phyloP scores from a whole-genome alignment of 306 rosid species.

The Medicago ruthenica region DNA sequence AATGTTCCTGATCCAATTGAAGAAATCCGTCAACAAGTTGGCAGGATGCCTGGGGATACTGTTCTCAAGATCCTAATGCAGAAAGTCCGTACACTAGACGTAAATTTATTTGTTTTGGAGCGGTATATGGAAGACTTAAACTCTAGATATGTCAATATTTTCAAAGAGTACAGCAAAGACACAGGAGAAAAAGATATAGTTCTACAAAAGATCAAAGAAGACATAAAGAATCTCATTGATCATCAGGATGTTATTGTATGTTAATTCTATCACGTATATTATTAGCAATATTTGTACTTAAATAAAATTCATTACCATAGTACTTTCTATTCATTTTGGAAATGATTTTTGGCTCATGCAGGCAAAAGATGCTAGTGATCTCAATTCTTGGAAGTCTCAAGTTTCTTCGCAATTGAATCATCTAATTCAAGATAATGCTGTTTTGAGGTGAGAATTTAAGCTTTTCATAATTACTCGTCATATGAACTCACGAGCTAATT shows the following conservation, averaged over 20 bases:
- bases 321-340: slow-evolving; percentile 25
- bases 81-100: slow-evolving; percentile 87
- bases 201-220: slow-evolving; percentile 71
- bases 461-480: slow-evolving; percentile 3
- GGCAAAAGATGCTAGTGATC: slow-evolving; percentile 65
- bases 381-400: slow-evolving; percentile 77
- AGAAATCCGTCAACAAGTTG: slow-evolving; percentile 78
- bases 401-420: slow-evolving; percentile 70
- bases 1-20: slow-evolving; percentile 69
- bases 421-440: slow-evolving; percentile 65
- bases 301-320: slow-evolving; percentile 9
- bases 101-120: slow-evolving; percentile 83
- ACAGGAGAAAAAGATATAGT: slow-evolving; percentile 58
- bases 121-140: slow-evolving; percentile 80
- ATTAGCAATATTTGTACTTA: background rate
- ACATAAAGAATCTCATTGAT: slow-evolving; percentile 59
- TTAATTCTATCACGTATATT: slow-evolving; percentile 41
- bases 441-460: slow-evolving; percentile 68
- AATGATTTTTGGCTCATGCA: slow-evolving; percentile 52
- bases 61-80: slow-evolving; percentile 95
- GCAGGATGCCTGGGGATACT: slow-evolving; percentile 97
- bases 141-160: slow-evolving; percentile 73
- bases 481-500: slow-evolving; percentile 6
- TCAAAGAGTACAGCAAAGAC: slow-evolving; percentile 74
- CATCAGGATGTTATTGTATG: slow-evolving; percentile 70